Evolutionary conservation across 495 filamentous ascomycete genomes (phyloP).

Genomic region (Tuber umbilicatum): DNA sequence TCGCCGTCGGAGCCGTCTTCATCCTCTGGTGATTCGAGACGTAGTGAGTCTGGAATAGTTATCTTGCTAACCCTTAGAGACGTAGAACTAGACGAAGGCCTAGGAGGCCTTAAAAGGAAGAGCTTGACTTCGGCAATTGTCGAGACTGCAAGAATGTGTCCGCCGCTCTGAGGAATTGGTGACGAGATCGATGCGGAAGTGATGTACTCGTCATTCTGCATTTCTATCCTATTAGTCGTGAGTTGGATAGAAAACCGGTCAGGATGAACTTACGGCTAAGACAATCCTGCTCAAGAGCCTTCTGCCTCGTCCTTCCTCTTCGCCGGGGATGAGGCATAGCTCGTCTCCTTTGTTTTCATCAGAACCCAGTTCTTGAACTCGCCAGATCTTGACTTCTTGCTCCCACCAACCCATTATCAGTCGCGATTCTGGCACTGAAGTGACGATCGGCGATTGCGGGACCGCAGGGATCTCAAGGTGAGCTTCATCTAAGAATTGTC

Average conservation of each 20-base stretch:
- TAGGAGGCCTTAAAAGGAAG: constrained; percentile 55
- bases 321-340: constrained; percentile 48
- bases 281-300: constrained; percentile 43
- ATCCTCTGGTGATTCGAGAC: constrained; percentile 23
- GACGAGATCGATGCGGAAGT: constrained; percentile 66
- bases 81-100: constrained; percentile 44
- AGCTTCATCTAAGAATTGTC: constrained; percentile 70
- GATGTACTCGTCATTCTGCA: constrained; percentile 66
- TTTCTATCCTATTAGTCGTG: constrained; percentile 17
- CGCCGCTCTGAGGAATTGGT: constrained; percentile 47
- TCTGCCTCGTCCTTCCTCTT: constrained; percentile 42
- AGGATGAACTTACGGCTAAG: constrained; percentile 34
- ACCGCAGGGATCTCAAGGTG: constrained; percentile 70
- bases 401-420: constrained; percentile 92
- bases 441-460: constrained; percentile 66
- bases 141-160: constrained; percentile 66
- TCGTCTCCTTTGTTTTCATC: constrained; percentile 43
- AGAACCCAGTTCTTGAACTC: constrained; percentile 49
- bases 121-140: constrained; percentile 71
- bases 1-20: constrained; percentile 25
- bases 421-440: constrained; percentile 62
- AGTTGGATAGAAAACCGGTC: neutral
- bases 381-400: constrained; percentile 78
- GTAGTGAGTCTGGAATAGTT: constrained; percentile 49
- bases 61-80: constrained; percentile 63